phyloP scores from a whole-genome alignment of 768 basidiomycete genomes.

The Auriculariales sp. region DNA sequence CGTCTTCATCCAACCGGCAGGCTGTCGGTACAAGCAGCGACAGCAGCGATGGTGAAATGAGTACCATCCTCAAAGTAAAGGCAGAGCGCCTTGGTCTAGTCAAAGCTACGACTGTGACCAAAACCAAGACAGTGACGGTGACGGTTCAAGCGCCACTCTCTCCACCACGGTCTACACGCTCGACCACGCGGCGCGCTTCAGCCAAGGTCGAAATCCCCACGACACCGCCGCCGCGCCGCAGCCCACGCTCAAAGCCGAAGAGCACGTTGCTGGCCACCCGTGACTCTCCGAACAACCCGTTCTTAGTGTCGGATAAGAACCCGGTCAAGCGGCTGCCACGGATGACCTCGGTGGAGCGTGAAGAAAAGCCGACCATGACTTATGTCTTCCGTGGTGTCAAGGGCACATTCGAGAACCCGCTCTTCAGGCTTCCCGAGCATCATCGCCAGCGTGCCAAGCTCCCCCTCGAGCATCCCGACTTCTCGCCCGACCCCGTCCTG shows the following conservation, averaged over 20 bases:
- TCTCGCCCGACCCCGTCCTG: conserved; percentile 38
- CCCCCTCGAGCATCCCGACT: conserved; percentile 51
- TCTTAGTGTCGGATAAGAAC: conserved; percentile 37
- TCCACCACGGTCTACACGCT: conserved; percentile 43
- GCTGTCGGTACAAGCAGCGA: background rate
- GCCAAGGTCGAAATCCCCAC: background rate
- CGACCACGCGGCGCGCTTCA: conserved; percentile 8
- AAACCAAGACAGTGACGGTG: background rate
- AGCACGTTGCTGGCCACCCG: conserved; percentile 19
- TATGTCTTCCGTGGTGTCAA: conserved; percentile 67
- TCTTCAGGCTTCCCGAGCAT: conserved; percentile 36
- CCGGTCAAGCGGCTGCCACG: conserved; percentile 13
- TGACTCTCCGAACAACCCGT: conserved; percentile 62
- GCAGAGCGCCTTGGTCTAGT: background rate
- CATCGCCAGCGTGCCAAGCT: conserved; percentile 36
- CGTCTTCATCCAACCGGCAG: background rate
- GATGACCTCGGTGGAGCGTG: conserved; percentile 22
- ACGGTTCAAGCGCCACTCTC: conserved; percentile 32
- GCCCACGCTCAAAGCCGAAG: background rate
- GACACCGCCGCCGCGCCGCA: background rate
- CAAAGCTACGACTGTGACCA: background rate
- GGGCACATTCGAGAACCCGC: conserved; percentile 46
- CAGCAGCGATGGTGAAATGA: conserved; percentile 1
- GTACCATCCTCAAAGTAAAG: background rate
- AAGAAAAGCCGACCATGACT: conserved; percentile 48